Percentiles rank a stretch among this genome's conserved stretches.
Evolutionary conservation across 345 rosid species (phyloP).

Genomic region (Aethionema arabicum): DNA sequence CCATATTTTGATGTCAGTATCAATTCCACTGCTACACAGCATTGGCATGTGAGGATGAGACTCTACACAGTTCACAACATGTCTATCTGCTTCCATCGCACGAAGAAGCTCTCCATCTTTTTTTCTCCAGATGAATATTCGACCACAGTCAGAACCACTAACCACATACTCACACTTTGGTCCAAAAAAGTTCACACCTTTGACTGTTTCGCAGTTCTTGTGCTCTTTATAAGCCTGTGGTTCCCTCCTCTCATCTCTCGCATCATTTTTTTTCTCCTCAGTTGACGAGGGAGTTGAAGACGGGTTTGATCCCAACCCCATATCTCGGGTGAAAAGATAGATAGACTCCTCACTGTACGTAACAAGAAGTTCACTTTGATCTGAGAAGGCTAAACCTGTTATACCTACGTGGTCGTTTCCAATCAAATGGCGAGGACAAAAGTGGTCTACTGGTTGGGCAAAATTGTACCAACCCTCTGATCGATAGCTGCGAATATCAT

Average conservation of each 20-base stretch:
- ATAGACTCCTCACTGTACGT: slow-evolving; percentile 70
- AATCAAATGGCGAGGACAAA: slow-evolving; percentile 69
- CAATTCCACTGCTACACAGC: slow-evolving; percentile 84
- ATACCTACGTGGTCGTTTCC: slow-evolving; percentile 58
- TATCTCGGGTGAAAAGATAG: slow-evolving; percentile 66
- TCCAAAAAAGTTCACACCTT: slow-evolving; percentile 83
- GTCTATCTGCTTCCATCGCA: slow-evolving; percentile 75
- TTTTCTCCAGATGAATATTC: slow-evolving; percentile 88
- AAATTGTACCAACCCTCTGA: slow-evolving; percentile 62
- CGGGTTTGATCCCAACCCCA: slow-evolving; percentile 75
- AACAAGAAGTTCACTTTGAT: slow-evolving; percentile 83
- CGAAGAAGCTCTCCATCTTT: slow-evolving; percentile 78
- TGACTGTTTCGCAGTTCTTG: slow-evolving; percentile 63
- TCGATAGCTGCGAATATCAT: slow-evolving; percentile 73
- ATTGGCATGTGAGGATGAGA: slow-evolving; percentile 72
- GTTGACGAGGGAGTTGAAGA: slow-evolving; percentile 41
- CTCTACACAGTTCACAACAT: slow-evolving; percentile 76
- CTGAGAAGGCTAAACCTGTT: slow-evolving; percentile 86
- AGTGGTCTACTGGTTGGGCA: slow-evolving; percentile 59
- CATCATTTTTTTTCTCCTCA: slow-evolving; percentile 17
- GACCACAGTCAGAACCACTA: slow-evolving; percentile 93
- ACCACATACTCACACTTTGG: slow-evolving; percentile 87
- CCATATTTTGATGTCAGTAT: slow-evolving; percentile 80
- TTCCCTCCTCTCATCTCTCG: slow-evolving; percentile 13
- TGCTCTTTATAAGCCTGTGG: slow-evolving; percentile 83